These are phyloP conservation scores for Magnaporthiopsis rhizophila DNA, from an alignment of 2,329 filamentous ascomycete genomes.

Conservation along the genomic window DNA sequence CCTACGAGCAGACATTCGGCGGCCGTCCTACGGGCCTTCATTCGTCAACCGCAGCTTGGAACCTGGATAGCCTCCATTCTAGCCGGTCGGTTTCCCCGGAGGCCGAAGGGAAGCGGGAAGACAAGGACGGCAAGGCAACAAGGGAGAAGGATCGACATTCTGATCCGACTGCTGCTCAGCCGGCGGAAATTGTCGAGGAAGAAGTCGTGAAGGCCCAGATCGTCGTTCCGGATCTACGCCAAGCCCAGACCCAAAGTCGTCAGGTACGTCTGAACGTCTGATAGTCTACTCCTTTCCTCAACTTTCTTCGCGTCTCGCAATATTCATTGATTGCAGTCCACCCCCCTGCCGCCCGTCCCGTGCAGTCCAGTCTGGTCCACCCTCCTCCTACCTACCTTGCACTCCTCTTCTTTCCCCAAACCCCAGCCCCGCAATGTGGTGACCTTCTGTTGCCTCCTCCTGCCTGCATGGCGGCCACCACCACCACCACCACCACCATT, in stretches of 20 bases:
- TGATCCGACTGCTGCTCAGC: background rate
- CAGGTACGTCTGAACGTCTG: constrained; percentile 7
- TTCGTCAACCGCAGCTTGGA: background rate
- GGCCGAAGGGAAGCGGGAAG: background rate
- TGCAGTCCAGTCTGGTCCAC: constrained; percentile 15
- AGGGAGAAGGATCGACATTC: background rate
- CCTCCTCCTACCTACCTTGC: constrained; percentile 19
- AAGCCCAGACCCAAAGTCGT: background rate
- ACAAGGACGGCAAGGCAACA: background rate
- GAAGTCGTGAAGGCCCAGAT: background rate
- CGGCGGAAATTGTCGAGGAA: background rate
- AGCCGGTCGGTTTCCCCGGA: background rate
- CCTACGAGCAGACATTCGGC: background rate
- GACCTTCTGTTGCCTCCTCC: constrained; percentile 16
- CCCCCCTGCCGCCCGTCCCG: constrained; percentile 5
- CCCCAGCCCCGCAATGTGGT: constrained; percentile 31
- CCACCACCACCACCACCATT: constrained; percentile 13
- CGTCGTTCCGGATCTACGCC: background rate
- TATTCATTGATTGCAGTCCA: constrained; percentile 3
- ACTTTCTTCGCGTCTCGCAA: background rate
- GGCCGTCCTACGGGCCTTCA: background rate
- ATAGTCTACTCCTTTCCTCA: constrained; percentile 1
- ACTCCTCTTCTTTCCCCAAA: constrained; percentile 15
- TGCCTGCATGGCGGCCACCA: constrained; percentile 17
- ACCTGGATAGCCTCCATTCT: too few relatives aligned